Conservation (phyloP, 306 rosid species). For the Gynostemma pentaphyllum region DNA sequence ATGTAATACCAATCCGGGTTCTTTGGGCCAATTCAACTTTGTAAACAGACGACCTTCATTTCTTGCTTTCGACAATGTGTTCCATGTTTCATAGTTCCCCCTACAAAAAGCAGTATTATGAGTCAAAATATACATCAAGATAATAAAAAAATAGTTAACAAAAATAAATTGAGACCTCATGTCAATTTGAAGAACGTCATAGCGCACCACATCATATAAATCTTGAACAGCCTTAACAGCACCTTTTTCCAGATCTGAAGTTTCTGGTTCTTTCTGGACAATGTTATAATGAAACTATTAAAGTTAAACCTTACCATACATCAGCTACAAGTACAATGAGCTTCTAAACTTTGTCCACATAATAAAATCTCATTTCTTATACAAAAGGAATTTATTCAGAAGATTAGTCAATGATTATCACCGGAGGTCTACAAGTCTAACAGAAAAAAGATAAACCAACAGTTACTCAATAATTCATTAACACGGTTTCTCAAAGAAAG, state of each 20-base stretch:
- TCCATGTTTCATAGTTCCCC: slow-evolving; percentile 63
- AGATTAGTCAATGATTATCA: neutral
- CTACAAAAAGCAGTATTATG: slow-evolving; percentile 24
- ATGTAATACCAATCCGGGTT: slow-evolving; percentile 49
- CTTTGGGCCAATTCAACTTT: slow-evolving; percentile 75
- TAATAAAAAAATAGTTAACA: neutral
- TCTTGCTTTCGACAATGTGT: slow-evolving; percentile 49
- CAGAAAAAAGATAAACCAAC: neutral
- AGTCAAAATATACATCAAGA: neutral
- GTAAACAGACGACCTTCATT: slow-evolving; percentile 64
- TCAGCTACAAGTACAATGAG: neutral
- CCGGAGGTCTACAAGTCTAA: neutral
- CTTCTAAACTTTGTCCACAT: neutral
- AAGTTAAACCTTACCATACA: neutral
- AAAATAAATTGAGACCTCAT: slow-evolving; percentile 52
- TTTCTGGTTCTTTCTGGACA: slow-evolving; percentile 50
- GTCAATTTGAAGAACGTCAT: slow-evolving; percentile 50
- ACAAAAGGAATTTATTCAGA: neutral
- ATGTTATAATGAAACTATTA: slow-evolving; percentile 3
- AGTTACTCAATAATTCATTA: neutral
- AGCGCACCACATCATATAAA: slow-evolving; percentile 72
- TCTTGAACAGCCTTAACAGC: slow-evolving; percentile 85
- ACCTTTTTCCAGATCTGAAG: slow-evolving; percentile 54
- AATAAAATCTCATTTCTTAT: neutral
- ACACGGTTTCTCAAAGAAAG: neutral